phyloP scores from a whole-genome alignment of 2,329 filamentous ascomycete species.

The Leptosphaerulina australis region DNA sequence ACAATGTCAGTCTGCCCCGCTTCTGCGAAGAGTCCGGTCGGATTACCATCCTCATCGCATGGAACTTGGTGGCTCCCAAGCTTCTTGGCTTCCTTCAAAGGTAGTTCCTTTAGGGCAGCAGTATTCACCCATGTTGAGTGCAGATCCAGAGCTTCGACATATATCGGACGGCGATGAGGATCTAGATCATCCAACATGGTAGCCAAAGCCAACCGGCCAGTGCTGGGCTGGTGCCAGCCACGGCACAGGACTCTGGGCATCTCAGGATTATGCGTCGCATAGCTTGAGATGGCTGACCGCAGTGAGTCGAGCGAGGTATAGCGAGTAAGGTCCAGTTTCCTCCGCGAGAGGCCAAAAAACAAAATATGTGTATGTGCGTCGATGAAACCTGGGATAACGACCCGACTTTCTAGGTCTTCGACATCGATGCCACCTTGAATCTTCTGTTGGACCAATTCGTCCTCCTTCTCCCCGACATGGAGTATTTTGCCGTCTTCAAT shows the following conservation, averaged over 20 bases:
- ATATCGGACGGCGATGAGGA: constrained; percentile 52
- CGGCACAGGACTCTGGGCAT: constrained; percentile 55
- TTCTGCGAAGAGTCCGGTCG: constrained; percentile 21
- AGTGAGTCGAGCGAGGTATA: constrained; percentile 57
- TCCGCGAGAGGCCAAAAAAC: constrained; percentile 57
- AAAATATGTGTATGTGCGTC: constrained; percentile 62
- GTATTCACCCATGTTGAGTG: constrained; percentile 61
- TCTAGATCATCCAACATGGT: constrained; percentile 58
- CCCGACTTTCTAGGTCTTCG: constrained; percentile 40
- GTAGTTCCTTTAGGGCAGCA: constrained; percentile 55
- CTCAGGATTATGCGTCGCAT: constrained; percentile 51
- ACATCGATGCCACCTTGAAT: constrained; percentile 6
- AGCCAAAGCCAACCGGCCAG: constrained; percentile 54
- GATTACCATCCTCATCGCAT: constrained; percentile 10
- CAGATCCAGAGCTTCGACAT: constrained; percentile 60
- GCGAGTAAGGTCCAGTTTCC: constrained; percentile 53
- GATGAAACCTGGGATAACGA: constrained; percentile 59
- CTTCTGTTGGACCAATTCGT: constrained; percentile 2
- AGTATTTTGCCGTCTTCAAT: constrained; percentile 12
- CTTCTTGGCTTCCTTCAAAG: constrained; percentile 44
- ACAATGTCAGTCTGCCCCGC: constrained; percentile 34
- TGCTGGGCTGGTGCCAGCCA: constrained; percentile 55
- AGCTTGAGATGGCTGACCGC: constrained; percentile 49
- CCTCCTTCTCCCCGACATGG: constrained; percentile 3
- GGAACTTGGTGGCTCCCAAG: constrained; percentile 15